These are phyloP conservation scores for Tuber borchii DNA, from an alignment of 495 filamentous ascomycete species.

Conservation along the genomic window DNA sequence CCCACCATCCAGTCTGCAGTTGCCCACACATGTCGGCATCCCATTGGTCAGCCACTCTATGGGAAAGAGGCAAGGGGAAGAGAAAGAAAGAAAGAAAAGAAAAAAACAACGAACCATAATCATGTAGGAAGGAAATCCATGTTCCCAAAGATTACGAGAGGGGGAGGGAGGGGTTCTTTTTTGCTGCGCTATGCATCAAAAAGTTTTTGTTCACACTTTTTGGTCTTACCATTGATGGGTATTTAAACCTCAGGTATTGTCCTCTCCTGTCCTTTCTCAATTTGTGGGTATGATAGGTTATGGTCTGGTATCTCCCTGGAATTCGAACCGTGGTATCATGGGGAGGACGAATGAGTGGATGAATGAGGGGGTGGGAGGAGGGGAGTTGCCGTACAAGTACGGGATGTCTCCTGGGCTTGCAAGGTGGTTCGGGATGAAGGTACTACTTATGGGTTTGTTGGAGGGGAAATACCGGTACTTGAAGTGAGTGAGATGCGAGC, in stretches of 20 bases:
- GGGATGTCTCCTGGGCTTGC: background rate
- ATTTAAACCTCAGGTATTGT: background rate
- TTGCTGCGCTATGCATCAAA: background rate
- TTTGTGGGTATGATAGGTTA: background rate
- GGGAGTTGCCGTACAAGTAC: no score
- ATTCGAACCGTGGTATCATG: background rate
- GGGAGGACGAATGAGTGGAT: background rate
- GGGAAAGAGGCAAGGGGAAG: background rate
- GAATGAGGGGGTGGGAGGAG: no score
- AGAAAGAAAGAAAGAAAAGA: background rate
- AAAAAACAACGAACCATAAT: background rate
- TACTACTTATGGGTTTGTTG: background rate
- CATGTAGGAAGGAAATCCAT: background rate
- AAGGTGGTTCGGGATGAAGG: background rate
- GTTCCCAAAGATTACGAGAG: background rate
- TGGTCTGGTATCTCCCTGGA: background rate
- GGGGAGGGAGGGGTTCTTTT: background rate
- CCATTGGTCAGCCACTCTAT: constrained; percentile 20
- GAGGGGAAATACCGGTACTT: background rate
- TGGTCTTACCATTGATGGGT: background rate
- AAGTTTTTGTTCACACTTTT: background rate
- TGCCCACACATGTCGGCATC: constrained; percentile 36
- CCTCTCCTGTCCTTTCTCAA: background rate
- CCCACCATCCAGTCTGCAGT: constrained; percentile 32
- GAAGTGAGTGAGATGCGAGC: background rate